phyloP scores from a whole-genome alignment of 441 rosid species.

The Cnidoscolus chayamansa region DNA sequence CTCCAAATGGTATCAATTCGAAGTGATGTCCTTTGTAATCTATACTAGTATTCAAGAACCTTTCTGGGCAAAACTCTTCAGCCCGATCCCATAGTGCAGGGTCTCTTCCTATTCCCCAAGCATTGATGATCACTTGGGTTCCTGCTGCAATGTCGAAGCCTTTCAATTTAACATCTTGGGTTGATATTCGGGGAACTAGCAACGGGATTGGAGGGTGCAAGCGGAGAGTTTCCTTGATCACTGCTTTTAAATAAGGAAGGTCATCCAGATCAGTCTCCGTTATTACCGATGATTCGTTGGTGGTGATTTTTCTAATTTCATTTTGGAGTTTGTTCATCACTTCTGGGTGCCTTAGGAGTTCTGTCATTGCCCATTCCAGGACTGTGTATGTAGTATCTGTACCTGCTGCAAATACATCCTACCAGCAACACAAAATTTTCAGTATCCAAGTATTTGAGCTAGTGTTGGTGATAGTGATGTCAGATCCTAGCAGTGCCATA shows the following conservation, averaged over 20 bases:
- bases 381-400: conserved; percentile 41
- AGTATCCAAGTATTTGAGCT: too few relatives aligned
- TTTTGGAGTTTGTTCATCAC: conserved; percentile 36
- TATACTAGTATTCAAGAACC: conserved; percentile 32
- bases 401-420: conserved; percentile 46
- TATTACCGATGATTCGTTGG: conserved; percentile 23
- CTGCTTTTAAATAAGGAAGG: conserved; percentile 36
- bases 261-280: conserved; percentile 25
- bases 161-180: conserved; percentile 30
- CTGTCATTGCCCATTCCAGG: conserved; percentile 45
- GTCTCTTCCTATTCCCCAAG: conserved; percentile 48
- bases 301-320: conserved; percentile 19
- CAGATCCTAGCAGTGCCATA: too few relatives aligned
- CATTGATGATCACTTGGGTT: conserved; percentile 41
- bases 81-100: conserved; percentile 39
- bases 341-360: conserved; percentile 34
- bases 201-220: conserved; percentile 46
- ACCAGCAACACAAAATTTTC: not conserved
- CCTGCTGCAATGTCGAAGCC: conserved; percentile 36
- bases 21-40: conserved; percentile 39
- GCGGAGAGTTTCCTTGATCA: conserved; percentile 49
- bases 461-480: too few relatives aligned
- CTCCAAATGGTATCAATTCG: conserved; percentile 39
- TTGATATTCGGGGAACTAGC: conserved; percentile 37
- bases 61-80: conserved; percentile 43